Percentiles rank a stretch among this genome's conserved stretches.
These are phyloP conservation scores for Paralagenidium karlingii DNA, from an alignment of 352 stramenopile species.

Conservation along the genomic window DNA sequence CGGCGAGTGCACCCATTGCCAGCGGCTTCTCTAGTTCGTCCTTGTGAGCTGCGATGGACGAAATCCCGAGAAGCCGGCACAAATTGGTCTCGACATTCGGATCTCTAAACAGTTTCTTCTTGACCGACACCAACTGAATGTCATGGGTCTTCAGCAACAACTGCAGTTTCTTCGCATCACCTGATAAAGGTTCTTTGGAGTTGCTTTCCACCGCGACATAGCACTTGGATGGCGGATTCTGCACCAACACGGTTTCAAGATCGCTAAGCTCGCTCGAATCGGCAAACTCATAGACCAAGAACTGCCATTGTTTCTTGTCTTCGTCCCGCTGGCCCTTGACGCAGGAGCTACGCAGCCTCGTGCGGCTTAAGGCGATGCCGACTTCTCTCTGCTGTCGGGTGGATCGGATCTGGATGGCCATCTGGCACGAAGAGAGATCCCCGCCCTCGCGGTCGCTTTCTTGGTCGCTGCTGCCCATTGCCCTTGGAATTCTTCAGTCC, in stretches of 20 bases:
- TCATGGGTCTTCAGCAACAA: conserved; percentile 53
- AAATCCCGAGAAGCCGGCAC: conserved; percentile 32
- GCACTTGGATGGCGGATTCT: conserved; percentile 63
- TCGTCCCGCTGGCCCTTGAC: conserved; percentile 54
- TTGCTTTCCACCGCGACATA: conserved; percentile 30
- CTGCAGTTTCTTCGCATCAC: conserved; percentile 77
- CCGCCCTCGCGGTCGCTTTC: no score
- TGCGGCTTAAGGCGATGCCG: conserved; percentile 55
- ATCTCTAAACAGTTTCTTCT: conserved; percentile 59
- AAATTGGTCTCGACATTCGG: conserved; percentile 49
- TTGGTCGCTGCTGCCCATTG: no score
- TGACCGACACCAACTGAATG: conserved; percentile 40
- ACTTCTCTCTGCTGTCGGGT: conserved; percentile 76
- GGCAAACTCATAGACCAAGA: conserved; percentile 68
- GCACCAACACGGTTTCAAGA: conserved; percentile 73
- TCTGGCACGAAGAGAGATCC: conserved; percentile 9
- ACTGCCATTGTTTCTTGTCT: conserved; percentile 76
- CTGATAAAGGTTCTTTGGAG: conserved; percentile 1
- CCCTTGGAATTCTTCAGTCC: no score
- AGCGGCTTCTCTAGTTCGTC: conserved; percentile 54
- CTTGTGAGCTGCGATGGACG: conserved; percentile 46
- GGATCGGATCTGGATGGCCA: conserved; percentile 72
- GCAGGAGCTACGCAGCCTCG: conserved; percentile 56
- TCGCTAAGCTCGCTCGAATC: conserved; percentile 77
- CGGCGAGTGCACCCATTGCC: conserved; percentile 47